phyloP scores from a whole-genome alignment of 108 stramenopile species.

The Schizochytrium sp. region DNA sequence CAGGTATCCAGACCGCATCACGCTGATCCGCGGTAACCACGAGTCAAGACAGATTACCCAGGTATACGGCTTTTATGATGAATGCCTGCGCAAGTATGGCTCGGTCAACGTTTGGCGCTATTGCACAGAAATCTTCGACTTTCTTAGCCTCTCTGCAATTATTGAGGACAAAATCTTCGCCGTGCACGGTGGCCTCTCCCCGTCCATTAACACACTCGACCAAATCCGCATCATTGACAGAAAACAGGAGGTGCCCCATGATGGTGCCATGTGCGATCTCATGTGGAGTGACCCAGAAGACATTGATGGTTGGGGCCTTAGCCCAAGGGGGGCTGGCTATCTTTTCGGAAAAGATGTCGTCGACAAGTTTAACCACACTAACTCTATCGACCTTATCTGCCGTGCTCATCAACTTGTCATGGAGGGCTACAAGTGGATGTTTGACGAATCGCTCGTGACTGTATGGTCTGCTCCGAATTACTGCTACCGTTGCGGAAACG shows the following conservation, averaged over 20 bases:
- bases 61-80: slow-evolving; percentile 99
- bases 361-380: slow-evolving; percentile 93
- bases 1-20: slow-evolving; percentile 96
- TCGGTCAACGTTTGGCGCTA: slow-evolving; percentile 98
- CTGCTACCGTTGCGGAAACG: slow-evolving; percentile 97
- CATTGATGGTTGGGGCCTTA: slow-evolving; percentile 95
- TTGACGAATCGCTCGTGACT: slow-evolving; percentile 92
- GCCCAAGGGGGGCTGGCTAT: slow-evolving; percentile 97
- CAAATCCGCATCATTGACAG: slow-evolving; percentile 98
- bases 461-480: slow-evolving; percentile 99
- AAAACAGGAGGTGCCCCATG: slow-evolving; percentile 98
- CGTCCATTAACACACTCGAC: slow-evolving; percentile 92
- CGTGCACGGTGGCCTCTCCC: slow-evolving; percentile 95
- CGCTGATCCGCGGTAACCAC: slow-evolving; percentile 97
- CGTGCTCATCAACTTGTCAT: slow-evolving; percentile 97
- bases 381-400: slow-evolving; percentile 91
- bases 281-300: slow-evolving; percentile 99
- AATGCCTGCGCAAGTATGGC: slow-evolving; percentile 97
- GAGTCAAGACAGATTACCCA: slow-evolving; percentile 96
- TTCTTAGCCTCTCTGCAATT: slow-evolving; percentile 89
- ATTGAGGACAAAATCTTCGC: slow-evolving; percentile 96
- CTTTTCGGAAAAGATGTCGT: slow-evolving; percentile 97
- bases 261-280: slow-evolving; percentile 99
- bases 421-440: slow-evolving; percentile 96
- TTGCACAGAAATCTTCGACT: slow-evolving; percentile 98